Base-by-base conservation (phyloP, 2,329 filamentous ascomycete species). In the Ascochyta koolunga region DNA sequence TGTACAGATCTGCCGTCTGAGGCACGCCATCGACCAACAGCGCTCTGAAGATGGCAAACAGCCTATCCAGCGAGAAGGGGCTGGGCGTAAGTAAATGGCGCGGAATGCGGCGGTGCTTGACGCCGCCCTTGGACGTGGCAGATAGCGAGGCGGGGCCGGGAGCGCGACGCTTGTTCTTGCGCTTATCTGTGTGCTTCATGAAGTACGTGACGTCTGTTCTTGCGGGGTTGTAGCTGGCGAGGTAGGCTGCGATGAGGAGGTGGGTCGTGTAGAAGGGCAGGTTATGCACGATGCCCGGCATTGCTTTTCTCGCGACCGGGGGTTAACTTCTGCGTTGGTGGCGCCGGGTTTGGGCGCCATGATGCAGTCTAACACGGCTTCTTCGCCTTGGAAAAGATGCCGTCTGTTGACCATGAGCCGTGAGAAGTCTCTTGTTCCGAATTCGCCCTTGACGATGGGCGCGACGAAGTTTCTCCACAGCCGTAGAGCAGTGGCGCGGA, bases 381-480 rank as follows among this genome's bases (percentile, higher is more conserved):
- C 75, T 67, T 93, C 89, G 63, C 90, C 85, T 65, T 91, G 88
- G 69, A 93, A 90, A 29, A 90, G 80, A 0, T 81, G 78, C 15
- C 89, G 81, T 22, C 87, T 84, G 1, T 86, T 84, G 42, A 93
- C 87, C 50, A 98, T 83, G 7, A 99, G 80, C 58, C 90, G 88
- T 13, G 90, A 88, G 75, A 97, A 97, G 67, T 97, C 91, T 64
- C 89, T 87, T 9, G 89, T 86, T 1, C 83, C 83, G 65, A 89
- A 86, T 8, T 89, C 87, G n/a, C 89, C 89, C 1, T 86, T 84
- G 1, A 87, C 76, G 21, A 98, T 83, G 0, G 93, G 93, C 6
- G 85, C 83, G 0, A 90, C 87, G 74, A 99, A 98, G 4, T 87
- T 84, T 10, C 88, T 87, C 95, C 95, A 99, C 18, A 98, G 82